These are phyloP conservation scores for Hypholoma fasciculare DNA, from an alignment of 768 basidiomycete species.

Conservation along the genomic window DNA sequence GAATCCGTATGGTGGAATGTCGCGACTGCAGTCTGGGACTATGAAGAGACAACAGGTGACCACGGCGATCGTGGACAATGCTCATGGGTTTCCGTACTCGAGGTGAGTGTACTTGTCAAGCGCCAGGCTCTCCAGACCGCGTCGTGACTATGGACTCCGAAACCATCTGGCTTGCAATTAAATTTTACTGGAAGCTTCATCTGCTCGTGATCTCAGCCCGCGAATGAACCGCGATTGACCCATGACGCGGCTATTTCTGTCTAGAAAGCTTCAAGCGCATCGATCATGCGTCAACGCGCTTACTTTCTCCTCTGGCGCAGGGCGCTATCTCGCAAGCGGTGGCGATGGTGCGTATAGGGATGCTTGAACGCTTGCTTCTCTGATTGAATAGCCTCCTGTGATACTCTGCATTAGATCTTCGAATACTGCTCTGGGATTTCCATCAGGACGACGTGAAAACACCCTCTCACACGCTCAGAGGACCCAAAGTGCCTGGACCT, in stretches of 20 bases:
- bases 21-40: not conserved
- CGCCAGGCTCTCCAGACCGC: not conserved
- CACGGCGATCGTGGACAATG: slow-evolving; percentile 17
- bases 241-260: not conserved
- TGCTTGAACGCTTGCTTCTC: not conserved
- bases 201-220: not conserved
- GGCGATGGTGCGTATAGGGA: slow-evolving; percentile 55
- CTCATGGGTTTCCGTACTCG: slow-evolving; percentile 38
- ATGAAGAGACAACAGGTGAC: slow-evolving; percentile 12
- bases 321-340: slow-evolving; percentile 65
- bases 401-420: slow-evolving; percentile 41
- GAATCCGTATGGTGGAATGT: not conserved
- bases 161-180: not conserved
- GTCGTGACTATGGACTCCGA: not conserved
- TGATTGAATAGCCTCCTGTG: not conserved
- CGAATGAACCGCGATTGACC: not conserved
- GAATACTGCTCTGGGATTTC: slow-evolving; percentile 66
- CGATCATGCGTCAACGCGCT: slow-evolving; percentile 67
- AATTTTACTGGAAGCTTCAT: not conserved
- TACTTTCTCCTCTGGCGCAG: slow-evolving; percentile 58
- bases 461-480: slow-evolving; percentile 43
- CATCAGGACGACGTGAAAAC: slow-evolving; percentile 52
- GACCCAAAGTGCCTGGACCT: slow-evolving; percentile 40
- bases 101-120: slow-evolving; percentile 24
- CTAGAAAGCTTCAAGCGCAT: slow-evolving; percentile 37